Evolutionary conservation across 805 yeast species (phyloP), one percentile per base, ranked within the genome.

Genomic region (Spathaspora boniae): DNA sequence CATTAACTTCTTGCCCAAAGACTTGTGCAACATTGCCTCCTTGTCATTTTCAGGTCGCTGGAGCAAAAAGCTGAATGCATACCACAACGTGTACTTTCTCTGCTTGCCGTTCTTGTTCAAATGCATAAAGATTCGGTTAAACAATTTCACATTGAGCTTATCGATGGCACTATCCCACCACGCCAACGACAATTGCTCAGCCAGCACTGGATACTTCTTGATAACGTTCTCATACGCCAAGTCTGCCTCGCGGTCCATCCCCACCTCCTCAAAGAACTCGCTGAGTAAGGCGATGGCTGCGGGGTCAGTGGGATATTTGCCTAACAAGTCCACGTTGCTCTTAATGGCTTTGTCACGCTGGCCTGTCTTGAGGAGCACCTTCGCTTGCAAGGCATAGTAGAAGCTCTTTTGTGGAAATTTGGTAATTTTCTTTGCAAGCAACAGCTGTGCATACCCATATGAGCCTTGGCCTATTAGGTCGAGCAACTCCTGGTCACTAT

Each of bases 141-240:
- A 56, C 11, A 75, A 71, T 30, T 68, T 57, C 16, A 66, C 53
- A 52, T 82, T 78, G 24, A 61, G 63, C 25, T 58, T 58, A 5
- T 65, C 66, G 19, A 80, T 49, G 19, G 81, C 63, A 26, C 68
- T 58, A 26, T 67, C 67, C 50, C 80, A 79, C 88, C 91, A 85
- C 22, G 62, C 64, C 29, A 65, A 56, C 5, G 75, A 57, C 21
- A 75, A 52, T 7, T 64, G 65, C 20, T 36, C 34, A 31, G 41
- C 31, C 29, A 66, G 58, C 4, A 70, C 65, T 3, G 82, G 80
- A 44, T 75, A 78, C 50, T 72, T 76, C 50, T 74, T 72, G 28
- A 74, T 68, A 2, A 80, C 79, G 36, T 63, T 70, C 41, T 80
- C 87, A 49, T 72, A 81, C 0, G 76, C 68, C 31, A 60, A 66